Percentiles rank a stretch among this genome's conserved stretches.
These are phyloP conservation scores for Osmanthus fragrans DNA, from an alignment of 257 asterid species.

Conservation along the genomic window DNA sequence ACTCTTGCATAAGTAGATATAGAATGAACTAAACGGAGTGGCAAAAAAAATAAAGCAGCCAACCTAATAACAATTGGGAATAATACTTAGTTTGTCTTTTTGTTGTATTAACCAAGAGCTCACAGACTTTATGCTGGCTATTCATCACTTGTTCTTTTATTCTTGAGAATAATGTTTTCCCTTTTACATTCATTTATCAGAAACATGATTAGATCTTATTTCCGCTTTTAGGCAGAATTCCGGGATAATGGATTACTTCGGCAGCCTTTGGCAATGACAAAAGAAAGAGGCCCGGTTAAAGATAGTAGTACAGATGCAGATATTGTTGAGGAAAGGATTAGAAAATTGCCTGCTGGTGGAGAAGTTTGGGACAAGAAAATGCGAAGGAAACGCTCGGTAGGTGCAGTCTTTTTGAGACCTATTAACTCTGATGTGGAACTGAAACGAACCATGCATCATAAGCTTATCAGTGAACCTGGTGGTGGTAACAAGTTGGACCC, in stretches of 20 bases:
- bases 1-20: background rate
- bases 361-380: slow-evolving; percentile 97
- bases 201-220: background rate
- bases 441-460: slow-evolving; percentile 66
- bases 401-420: slow-evolving; percentile 75
- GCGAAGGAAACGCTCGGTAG: slow-evolving; percentile 97
- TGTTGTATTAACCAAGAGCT: background rate
- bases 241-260: slow-evolving; percentile 61
- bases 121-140: background rate
- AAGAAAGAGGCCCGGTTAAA: slow-evolving; percentile 71
- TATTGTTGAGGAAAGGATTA: slow-evolving; percentile 66
- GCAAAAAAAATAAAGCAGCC: background rate
- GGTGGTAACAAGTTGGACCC: slow-evolving; percentile 62
- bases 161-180: slow-evolving; percentile 2
- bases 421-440: slow-evolving; percentile 65
- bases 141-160: slow-evolving; percentile 11
- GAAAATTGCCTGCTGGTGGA: slow-evolving; percentile 85
- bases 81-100: background rate
- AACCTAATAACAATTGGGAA: background rate
- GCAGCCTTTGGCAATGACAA: slow-evolving; percentile 56
- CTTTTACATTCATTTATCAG: background rate
- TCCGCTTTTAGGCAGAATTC: slow-evolving; percentile 64
- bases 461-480: slow-evolving; percentile 62
- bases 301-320: slow-evolving; percentile 62
- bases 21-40: background rate